phyloP scores from a whole-genome alignment of 140 eudicot genomes.

The Oenanthe javanica region DNA sequence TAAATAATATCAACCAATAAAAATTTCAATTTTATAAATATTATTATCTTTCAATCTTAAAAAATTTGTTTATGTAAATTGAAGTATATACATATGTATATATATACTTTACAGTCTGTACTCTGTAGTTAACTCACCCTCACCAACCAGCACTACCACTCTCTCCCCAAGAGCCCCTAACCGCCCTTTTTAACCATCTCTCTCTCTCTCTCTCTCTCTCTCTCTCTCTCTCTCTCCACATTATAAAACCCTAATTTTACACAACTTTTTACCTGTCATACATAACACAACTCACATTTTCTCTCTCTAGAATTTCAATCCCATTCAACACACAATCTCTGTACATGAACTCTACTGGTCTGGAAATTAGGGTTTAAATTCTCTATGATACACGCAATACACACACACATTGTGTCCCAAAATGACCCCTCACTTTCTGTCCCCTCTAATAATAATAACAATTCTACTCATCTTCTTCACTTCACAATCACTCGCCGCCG shows the following conservation, averaged over 20 bases:
- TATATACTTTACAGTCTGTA: neutral
- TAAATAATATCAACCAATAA: no score
- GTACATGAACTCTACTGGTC: neutral
- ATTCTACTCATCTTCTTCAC: neutral
- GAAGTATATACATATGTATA: neutral
- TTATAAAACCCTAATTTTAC: neutral
- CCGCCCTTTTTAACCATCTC: conserved; percentile 11
- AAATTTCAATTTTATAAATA: no score
- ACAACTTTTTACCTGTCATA: neutral
- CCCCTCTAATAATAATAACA: conserved; percentile 1
- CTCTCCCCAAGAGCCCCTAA: neutral
- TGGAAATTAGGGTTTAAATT: conserved; percentile 1
- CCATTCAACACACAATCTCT: neutral
- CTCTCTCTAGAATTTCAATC: neutral
- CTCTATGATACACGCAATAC: neutral
- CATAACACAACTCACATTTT: neutral
- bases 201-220: neutral
- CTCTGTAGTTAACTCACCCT: conserved; percentile 16
- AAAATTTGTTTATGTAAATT: no score
- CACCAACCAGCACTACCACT: conserved; percentile 8
- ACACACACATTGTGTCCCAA: neutral
- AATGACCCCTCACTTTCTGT: conserved; percentile 22
- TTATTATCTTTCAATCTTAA: no score
- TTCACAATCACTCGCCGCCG: conserved; percentile 17
- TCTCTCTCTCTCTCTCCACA: neutral